These are phyloP conservation scores for Aurifilum marmelostoma DNA, from an alignment of 2,329 filamentous ascomycete genomes.

Conservation along the genomic window DNA sequence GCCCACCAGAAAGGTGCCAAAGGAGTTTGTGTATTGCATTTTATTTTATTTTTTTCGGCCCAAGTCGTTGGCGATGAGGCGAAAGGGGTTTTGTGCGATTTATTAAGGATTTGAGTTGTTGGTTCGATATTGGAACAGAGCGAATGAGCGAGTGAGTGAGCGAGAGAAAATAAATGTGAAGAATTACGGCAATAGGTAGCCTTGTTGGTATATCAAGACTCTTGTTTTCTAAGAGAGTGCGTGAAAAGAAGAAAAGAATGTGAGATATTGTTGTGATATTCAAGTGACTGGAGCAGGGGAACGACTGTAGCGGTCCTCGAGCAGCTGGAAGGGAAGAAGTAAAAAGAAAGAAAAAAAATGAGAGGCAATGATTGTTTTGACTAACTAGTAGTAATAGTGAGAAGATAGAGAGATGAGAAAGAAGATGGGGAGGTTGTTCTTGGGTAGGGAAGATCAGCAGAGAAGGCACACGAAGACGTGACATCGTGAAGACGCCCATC, in stretches of 20 bases:
- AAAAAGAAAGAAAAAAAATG: slow-evolving; percentile 2
- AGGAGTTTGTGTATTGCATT: slow-evolving; percentile 27
- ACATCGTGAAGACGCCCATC: slow-evolving; percentile 22
- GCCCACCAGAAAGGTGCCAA: slow-evolving; percentile 29
- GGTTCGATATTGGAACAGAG: background rate
- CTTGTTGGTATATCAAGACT: background rate
- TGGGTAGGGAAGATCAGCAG: background rate
- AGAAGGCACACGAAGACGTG: background rate
- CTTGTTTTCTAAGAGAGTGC: slow-evolving; percentile 17
- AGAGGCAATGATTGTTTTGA: slow-evolving; percentile 20
- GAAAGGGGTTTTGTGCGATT: background rate
- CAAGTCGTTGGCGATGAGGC: background rate
- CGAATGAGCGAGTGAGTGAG: background rate
- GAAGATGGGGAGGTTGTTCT: background rate
- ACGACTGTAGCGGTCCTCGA: slow-evolving; percentile 28
- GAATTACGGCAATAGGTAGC: slow-evolving; percentile 6
- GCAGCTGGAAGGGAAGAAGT: slow-evolving; percentile 14
- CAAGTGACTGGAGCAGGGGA: slow-evolving; percentile 17
- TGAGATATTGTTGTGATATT: background rate
- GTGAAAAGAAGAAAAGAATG: slow-evolving; percentile 11
- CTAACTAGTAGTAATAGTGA: slow-evolving; percentile 4
- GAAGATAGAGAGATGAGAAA: background rate
- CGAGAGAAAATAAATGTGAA: background rate
- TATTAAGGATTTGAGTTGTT: slow-evolving; percentile 6
- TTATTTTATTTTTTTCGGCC: no score